Evolutionary conservation across 2,329 filamentous ascomycete species (phyloP), one percentile per base, ranked within the genome.

Genomic region (Penicillium verrucosum): DNA sequence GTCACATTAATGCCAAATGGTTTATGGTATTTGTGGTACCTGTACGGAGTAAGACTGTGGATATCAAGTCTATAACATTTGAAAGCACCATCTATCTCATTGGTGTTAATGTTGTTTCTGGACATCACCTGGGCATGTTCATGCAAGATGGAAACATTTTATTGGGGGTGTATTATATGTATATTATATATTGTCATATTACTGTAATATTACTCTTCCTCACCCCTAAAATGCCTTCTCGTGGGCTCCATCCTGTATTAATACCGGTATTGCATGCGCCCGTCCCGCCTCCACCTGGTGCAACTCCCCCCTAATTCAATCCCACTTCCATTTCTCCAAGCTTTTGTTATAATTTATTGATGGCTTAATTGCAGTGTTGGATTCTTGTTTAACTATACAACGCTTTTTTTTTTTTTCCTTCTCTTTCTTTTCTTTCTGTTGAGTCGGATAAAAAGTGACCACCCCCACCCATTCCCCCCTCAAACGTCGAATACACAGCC

Each of bases 401-500:
- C 4, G n/a, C 2, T 21, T 32, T 18, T 23, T 27, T 18, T 18
- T 12, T 23, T 30, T 38, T 18, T 18, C 18, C 18, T 18, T 18
- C 18, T 18, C 18, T 18, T 18, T 18, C 18, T 18, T 18, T 18
- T 18, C 8, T 18, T 14, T 14, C 5, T 3, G 40, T 25, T 25
- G 14, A 14, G 27, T 14, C 5, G 51, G 27, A 9, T 50, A 51
- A 58, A 59, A 57, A 61, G 57, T 56, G 58, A 59, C 57, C 54
- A 58, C 40, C 57, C 57, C 57, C 60, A 51, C 60, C 4, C n/a
- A 54, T 58, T 54, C 54, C 53, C 53, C 60, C 52, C 58, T 56
- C 38, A 51, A 64, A 48, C 41, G 27, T 59, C 52, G 43, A 56
- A 52, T 55, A 49, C 51, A 65, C 53, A 65, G 60, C 51, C 62